Evolutionary conservation across 352 stramenopile species (phyloP), one percentile per base, ranked within the genome.

Genomic region (Globisporangium cylindrosporum): DNA sequence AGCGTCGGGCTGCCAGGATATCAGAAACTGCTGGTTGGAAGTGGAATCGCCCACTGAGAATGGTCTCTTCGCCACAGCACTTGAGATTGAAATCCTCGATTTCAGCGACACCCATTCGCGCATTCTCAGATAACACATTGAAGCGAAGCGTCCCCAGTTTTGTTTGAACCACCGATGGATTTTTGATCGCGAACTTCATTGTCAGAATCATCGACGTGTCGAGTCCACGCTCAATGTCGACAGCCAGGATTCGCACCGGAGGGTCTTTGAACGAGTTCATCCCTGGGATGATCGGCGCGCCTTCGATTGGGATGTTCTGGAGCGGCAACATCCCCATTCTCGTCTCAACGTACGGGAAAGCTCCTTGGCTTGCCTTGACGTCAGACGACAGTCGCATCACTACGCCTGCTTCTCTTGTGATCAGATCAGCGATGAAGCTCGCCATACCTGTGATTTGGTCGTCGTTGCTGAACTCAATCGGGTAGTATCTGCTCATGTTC

Each of bases 271-370:
- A 93, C 7, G 80, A 90, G 64, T 93, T 73, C 85, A 95, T 93
- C 4, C 74, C 83, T 46, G 81, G 69, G 34, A 95, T 77, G 25
- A 76, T 55, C 3, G 85, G 78, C 15, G 77, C 72, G 3, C 82
- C 85, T 58, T 73, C 41, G 34, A 95, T 78, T 1, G 87, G 87
- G 36, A 95, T 86, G 24, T 83, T 75, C 8, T 71, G 72, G 20
- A 95, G 67, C 7, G 78, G 64, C 34, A 95, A 72, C 73, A 89
- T 85, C 0, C 87, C 88, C 84, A 95, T 93, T 34, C 83, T 76
- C 3, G 88, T 93, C 53, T 81, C 69, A 10, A 92, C 82, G 48
- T 82, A 75, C 6, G 88, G 88, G 49, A 88, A 93, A 2, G 86
- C 88, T 18, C 83, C 83, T 76, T 90, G 62, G 41, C 76, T 71